Evolutionary conservation across 441 rosid genomes (phyloP).

Genomic region (Pelargonium citronellum): DNA sequence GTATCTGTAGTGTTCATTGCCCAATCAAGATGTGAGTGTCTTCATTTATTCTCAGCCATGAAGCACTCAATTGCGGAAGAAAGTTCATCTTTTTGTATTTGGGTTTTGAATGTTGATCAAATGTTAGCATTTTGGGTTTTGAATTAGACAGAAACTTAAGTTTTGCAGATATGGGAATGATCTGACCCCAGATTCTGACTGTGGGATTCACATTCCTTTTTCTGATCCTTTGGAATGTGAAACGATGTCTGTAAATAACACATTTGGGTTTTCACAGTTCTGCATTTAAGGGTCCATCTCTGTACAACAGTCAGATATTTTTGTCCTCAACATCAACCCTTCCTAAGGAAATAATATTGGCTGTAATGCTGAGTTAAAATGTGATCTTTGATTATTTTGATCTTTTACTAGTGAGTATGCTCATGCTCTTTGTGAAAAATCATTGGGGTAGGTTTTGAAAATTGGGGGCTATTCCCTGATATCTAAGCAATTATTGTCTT

Average conservation of each 20-base stretch:
- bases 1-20: not conserved
- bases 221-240: not conserved
- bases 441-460: not conserved
- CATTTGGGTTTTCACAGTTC: not conserved
- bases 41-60: not conserved
- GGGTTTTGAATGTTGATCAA: not conserved
- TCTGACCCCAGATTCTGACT: not conserved
- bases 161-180: not conserved
- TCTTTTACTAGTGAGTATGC: not conserved
- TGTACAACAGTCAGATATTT: not conserved
- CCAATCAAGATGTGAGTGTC: slow-evolving; percentile 9
- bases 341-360: not conserved
- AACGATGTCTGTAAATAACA: not conserved
- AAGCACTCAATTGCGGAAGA: too few species aligned
- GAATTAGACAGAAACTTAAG: not conserved
- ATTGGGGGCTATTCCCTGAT: not conserved
- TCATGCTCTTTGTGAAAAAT: not conserved
- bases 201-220: not conserved
- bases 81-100: not conserved
- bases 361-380: not conserved
- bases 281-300: too few species aligned
- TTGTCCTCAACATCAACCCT: not conserved
- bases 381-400: not conserved
- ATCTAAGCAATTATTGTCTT: too few species aligned
- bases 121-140: slow-evolving; percentile 3